A percentile compares a stretch with the other conserved stretches of the same genome.
Conservation (phyloP, 2,329 filamentous ascomycete species). For the Colletotrichum filicis region DNA sequence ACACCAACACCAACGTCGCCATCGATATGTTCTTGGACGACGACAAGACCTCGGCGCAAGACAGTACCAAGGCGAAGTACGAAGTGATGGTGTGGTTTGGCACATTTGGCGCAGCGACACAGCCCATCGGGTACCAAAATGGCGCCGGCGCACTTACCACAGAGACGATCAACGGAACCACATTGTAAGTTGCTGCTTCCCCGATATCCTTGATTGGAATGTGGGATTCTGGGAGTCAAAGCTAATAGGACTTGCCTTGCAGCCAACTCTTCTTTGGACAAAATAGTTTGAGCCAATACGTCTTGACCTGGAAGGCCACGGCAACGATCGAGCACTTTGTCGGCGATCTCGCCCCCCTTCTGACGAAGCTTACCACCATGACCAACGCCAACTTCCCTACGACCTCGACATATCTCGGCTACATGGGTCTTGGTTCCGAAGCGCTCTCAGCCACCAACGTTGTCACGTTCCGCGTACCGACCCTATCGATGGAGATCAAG, state of each 20-base stretch:
- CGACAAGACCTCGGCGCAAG: conserved; percentile 50
- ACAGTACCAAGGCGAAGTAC: conserved; percentile 55
- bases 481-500: conserved; percentile 47
- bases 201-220: not conserved
- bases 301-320: conserved; percentile 61
- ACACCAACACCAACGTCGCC: conserved; percentile 65
- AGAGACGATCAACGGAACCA: conserved; percentile 51
- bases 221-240: not conserved
- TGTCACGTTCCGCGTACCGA: conserved; percentile 60
- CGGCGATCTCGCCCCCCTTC: conserved; percentile 58
- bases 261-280: conserved; percentile 54
- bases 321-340: conserved; percentile 51
- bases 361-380: conserved; percentile 51
- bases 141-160: conserved; percentile 44
- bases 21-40: conserved; percentile 68
- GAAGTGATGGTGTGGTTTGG: conserved; percentile 70
- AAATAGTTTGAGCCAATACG: conserved; percentile 54
- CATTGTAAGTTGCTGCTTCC: conserved; percentile 50
- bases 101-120: conserved; percentile 55
- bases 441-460: conserved; percentile 53
- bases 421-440: conserved; percentile 63
- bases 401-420: conserved; percentile 58
- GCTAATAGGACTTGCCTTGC: not conserved
- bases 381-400: conserved; percentile 49
- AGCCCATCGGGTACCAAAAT: conserved; percentile 56